Evolutionary conservation across 2,329 filamentous ascomycete species (phyloP), one percentile per base, ranked within the genome.

Genomic region (Stemphylium lycopersici): DNA sequence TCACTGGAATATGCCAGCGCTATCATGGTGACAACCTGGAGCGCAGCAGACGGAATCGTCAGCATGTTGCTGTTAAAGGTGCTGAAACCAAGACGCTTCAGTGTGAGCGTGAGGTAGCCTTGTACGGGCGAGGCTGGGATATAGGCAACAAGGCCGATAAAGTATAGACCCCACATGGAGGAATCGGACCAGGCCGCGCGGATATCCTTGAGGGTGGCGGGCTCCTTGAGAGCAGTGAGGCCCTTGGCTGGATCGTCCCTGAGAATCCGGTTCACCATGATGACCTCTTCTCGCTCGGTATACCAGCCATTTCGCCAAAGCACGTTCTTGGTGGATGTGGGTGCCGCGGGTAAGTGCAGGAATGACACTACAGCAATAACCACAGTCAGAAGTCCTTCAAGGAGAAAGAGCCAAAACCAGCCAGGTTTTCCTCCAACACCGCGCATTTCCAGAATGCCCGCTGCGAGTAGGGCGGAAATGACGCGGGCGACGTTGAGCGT

Each of bases 221-320:
- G 78, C 65, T 85, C 80, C 3, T 83, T 77, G 59, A 85, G 83
- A 62, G 83, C 80, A 76, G 84, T 85, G 46, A 78, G 78, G 15
- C 82, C 82, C 61, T 85, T 85, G 48, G 77, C 78, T 1, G 81
- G 81, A 49, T 83, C 81, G 48, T 83, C 81, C n/a, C 81, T 78
- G 16, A 83, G 75, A 24, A 87, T 78, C 22, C 81, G 81, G 68
- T 89, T 90, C 36, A 87, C 80, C 81, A 90, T 85, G 67, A 90
- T 89, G 46, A 83, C 80, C 63, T 90, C 87, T 64, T 90, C 84
- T 5, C 80, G 79, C 65, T 88, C 86, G 0, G 76, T 84, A 70
- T 87, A 88, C 87, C 86, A 88, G 8, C 87, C 86, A 11, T 81
- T 69, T 36, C 83, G 84, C 61, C 63, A 69, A 7, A 70, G 56